Conservation (phyloP, 2,329 filamentous ascomycete species). For the Blastomyces gilchristii region DNA sequence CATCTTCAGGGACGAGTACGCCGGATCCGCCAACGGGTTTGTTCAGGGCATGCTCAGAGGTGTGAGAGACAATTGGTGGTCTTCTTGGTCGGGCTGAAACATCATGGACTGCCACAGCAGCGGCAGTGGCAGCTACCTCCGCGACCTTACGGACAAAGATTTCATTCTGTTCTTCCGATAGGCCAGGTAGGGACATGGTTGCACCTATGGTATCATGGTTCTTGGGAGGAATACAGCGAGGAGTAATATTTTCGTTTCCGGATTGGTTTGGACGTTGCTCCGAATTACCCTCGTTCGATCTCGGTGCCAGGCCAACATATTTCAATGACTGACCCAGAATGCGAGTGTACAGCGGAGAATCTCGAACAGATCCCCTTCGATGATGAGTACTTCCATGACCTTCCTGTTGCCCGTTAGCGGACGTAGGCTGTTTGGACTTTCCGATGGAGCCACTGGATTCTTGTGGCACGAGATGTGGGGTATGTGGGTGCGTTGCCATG, state of each 20-base stretch:
- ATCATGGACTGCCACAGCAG: slow-evolving; percentile 75
- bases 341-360: slow-evolving; percentile 82
- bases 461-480: not conserved
- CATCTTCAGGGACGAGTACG: slow-evolving; percentile 42
- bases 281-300: slow-evolving; percentile 21
- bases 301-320: slow-evolving; percentile 57
- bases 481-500: slow-evolving; percentile 24
- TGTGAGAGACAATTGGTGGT: slow-evolving; percentile 32
- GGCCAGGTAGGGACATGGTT: slow-evolving; percentile 43
- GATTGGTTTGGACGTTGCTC: slow-evolving; percentile 53
- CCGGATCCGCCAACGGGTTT: slow-evolving; percentile 29
- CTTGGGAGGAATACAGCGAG: slow-evolving; percentile 70
- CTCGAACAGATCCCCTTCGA: slow-evolving; percentile 61
- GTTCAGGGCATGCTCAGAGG: slow-evolving; percentile 23
- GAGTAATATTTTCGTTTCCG: slow-evolving; percentile 45
- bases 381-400: slow-evolving; percentile 35
- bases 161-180: slow-evolving; percentile 74
- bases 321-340: slow-evolving; percentile 84
- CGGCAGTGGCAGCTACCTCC: slow-evolving; percentile 76
- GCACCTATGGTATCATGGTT: slow-evolving; percentile 33
- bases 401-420: slow-evolving; percentile 23
- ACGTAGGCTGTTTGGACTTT: slow-evolving; percentile 15
- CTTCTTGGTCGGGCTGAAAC: slow-evolving; percentile 46
- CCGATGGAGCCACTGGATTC: slow-evolving; percentile 2
- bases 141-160: slow-evolving; percentile 75